Evolutionary conservation across 345 rosid genomes (phyloP).

Genomic region (Punica granatum): DNA sequence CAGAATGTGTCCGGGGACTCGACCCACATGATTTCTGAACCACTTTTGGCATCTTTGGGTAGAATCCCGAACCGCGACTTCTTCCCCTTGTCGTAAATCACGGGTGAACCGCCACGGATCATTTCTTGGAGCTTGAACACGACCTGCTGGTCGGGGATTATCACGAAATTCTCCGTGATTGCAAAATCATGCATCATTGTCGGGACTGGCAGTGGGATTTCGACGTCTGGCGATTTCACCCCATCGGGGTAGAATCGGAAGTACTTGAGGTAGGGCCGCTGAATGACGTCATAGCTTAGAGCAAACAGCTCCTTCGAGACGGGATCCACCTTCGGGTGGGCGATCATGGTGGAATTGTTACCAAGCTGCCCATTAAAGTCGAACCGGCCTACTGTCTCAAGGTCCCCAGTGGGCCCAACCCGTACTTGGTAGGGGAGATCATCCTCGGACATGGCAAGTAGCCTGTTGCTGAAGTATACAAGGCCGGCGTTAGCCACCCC

Average conservation of each 20-base stretch:
- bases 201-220: conserved; percentile 57
- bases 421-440: conserved; percentile 82
- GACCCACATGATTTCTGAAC: conserved; percentile 59
- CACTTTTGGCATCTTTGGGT: conserved; percentile 32
- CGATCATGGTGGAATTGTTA: conserved; percentile 55
- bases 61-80: conserved; percentile 68
- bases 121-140: conserved; percentile 85
- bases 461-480: conserved; percentile 65
- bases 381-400: conserved; percentile 65
- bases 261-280: conserved; percentile 69
- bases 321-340: conserved; percentile 86
- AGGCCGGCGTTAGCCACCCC: conserved; percentile 96
- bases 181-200: conserved; percentile 97
- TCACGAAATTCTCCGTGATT: conserved; percentile 72
- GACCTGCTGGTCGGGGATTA: conserved; percentile 86
- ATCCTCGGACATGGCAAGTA: conserved; percentile 90
- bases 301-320: conserved; percentile 57
- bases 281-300: conserved; percentile 69
- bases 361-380: conserved; percentile 48
- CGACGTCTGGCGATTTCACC: conserved; percentile 64
- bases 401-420: conserved; percentile 49
- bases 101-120: conserved; percentile 86
- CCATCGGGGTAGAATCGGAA: conserved; percentile 63
- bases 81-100: conserved; percentile 64
- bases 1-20: conserved; percentile 75